phyloP scores from a whole-genome alignment of 768 basidiomycete species.

The Lactarius deliciosus region DNA sequence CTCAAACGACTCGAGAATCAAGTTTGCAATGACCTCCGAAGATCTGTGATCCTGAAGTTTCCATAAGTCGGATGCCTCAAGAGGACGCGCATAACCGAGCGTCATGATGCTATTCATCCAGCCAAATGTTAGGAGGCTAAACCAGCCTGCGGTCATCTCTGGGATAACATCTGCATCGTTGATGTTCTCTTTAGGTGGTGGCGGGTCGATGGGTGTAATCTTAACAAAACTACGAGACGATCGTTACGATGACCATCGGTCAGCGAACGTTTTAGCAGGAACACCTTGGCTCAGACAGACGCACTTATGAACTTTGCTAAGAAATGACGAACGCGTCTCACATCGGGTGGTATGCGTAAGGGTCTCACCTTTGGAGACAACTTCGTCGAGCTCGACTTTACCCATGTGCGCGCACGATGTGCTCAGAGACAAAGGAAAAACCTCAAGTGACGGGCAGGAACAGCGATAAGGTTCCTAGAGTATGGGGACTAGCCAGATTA shows the following conservation, averaged over 20 bases:
- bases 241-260: not conserved
- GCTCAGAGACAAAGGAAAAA: not conserved
- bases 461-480: not conserved
- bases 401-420: not conserved
- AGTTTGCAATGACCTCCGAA: slow-evolving; percentile 57
- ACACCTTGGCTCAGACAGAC: not conserved
- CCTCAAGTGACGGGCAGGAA: not conserved
- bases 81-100: slow-evolving; percentile 76
- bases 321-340: not conserved
- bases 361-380: slow-evolving; percentile 13
- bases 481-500: not conserved
- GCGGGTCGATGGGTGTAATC: slow-evolving; percentile 32
- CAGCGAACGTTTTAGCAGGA: not conserved
- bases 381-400: not conserved
- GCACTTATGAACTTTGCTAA: slow-evolving; percentile 6
- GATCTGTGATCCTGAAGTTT: slow-evolving; percentile 65
- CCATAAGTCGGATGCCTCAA: slow-evolving; percentile 80
- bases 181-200: slow-evolving; percentile 50
- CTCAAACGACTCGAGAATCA: slow-evolving; percentile 65
- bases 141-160: slow-evolving; percentile 61
- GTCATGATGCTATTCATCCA: slow-evolving; percentile 75
- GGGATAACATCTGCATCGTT: slow-evolving; percentile 64
- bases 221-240: slow-evolving; percentile 22
- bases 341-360: not conserved
- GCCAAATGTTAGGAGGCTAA: slow-evolving; percentile 60